These are phyloP conservation scores for Chalara sp. DNA, from an alignment of 2,329 filamentous ascomycete genomes.

Conservation along the genomic window DNA sequence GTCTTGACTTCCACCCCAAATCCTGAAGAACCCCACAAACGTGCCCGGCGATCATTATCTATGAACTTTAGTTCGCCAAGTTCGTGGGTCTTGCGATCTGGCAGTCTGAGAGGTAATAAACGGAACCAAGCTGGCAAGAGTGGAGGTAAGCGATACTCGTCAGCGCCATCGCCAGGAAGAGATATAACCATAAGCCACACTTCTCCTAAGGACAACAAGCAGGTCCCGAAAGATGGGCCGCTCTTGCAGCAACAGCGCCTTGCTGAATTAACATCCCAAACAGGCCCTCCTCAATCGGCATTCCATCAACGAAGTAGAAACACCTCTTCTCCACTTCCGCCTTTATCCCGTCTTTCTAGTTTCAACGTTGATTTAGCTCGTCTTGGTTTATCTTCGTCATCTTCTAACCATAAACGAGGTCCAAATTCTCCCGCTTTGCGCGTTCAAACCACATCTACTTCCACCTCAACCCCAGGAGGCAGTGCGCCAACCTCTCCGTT, in stretches of 20 bases:
- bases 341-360: constrained; percentile 46
- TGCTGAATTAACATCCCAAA: not conserved
- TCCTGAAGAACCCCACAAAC: constrained; percentile 35
- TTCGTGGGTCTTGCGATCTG: constrained; percentile 49
- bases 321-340: constrained; percentile 48
- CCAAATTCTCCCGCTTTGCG: constrained; percentile 22
- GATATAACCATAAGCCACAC: constrained; percentile 20
- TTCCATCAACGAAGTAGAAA: constrained; percentile 29
- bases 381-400: constrained; percentile 35
- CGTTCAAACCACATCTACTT: constrained; percentile 26
- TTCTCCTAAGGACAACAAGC: constrained; percentile 9
- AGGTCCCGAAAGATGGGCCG: constrained; percentile 14
- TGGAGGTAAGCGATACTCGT: constrained; percentile 44
- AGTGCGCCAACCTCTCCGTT: constrained; percentile 32
- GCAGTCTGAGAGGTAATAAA: constrained; percentile 51
- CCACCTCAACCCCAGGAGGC: constrained; percentile 34
- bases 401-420: constrained; percentile 19
- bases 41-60: constrained; percentile 47
- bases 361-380: constrained; percentile 47
- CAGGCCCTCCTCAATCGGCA: constrained; percentile 1
- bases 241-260: constrained; percentile 15
- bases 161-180: constrained; percentile 36
- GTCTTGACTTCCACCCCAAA: constrained; percentile 16
- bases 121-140: constrained; percentile 36
- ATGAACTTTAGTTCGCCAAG: constrained; percentile 52